Evolutionary conservation across 495 filamentous ascomycete species (phyloP).

Genomic region (Saxophila tyrrhenica): DNA sequence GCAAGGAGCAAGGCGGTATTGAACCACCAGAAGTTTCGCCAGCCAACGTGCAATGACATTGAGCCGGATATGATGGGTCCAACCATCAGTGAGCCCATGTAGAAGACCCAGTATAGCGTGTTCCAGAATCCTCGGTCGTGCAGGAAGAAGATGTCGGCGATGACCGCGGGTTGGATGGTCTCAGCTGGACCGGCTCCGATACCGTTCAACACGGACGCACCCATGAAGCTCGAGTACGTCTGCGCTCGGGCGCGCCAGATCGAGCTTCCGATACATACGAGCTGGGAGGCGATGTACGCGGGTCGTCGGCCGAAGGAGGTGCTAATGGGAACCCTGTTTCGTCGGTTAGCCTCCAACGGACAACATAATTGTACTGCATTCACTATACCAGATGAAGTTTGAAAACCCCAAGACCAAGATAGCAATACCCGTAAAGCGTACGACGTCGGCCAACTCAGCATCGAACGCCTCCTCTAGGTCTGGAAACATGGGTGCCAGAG

Average conservation of each 20-base stretch:
- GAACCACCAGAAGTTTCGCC: constrained; percentile 49
- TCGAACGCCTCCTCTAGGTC: constrained; percentile 46
- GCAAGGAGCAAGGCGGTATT: constrained; percentile 40
- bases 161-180: constrained; percentile 51
- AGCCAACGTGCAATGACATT: constrained; percentile 45
- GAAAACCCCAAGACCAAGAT: constrained; percentile 53
- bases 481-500: constrained; percentile 47
- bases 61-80: constrained; percentile 49
- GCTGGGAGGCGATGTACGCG: constrained; percentile 44
- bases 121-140: constrained; percentile 57
- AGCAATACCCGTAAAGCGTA: constrained; percentile 46
- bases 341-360: background rate
- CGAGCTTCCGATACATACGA: constrained; percentile 44
- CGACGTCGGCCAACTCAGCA: constrained; percentile 39
- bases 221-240: constrained; percentile 51
- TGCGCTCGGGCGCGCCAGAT: constrained; percentile 50
- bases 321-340: constrained; percentile 52
- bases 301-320: constrained; percentile 47
- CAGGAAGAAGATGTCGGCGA: constrained; percentile 55
- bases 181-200: constrained; percentile 48
- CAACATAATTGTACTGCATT: background rate
- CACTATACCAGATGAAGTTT: constrained; percentile 42
- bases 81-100: constrained; percentile 26
- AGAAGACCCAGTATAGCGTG: constrained; percentile 48
- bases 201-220: constrained; percentile 43